Percentiles rank a stretch among this genome's conserved stretches.
Conservation (phyloP, 331 rosid species). For the Erythrophleum ivorense region DNA sequence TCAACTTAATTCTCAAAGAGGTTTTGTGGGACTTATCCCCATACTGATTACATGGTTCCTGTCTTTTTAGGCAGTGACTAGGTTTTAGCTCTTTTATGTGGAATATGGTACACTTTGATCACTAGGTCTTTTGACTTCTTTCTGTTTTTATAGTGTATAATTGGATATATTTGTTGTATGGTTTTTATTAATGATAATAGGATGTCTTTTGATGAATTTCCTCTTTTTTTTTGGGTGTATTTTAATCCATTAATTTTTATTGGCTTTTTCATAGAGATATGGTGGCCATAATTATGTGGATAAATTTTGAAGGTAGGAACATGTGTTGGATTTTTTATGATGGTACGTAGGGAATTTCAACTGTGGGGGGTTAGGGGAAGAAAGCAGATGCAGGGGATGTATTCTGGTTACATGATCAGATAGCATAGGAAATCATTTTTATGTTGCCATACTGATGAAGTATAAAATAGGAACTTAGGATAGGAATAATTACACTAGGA, state of each 20-base stretch:
- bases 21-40: constrained; percentile 18
- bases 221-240: not conserved
- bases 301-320: not conserved
- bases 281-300: not conserved
- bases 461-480: constrained; percentile 3
- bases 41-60: not conserved
- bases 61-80: constrained; percentile 20
- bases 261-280: constrained; percentile 7
- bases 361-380: not conserved
- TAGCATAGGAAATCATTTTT: not conserved
- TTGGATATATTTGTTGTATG: not conserved
- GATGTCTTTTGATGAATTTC: not conserved
- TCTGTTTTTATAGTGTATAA: not conserved
- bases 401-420: not conserved
- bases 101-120: not conserved
- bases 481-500: not conserved
- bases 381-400: not conserved
- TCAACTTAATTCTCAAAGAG: constrained; percentile 3
- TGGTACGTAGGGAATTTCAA: not conserved
- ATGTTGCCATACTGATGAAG: not conserved
- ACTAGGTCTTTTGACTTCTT: not conserved
- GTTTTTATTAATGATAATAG: constrained; percentile 12
- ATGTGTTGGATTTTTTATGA: not conserved
- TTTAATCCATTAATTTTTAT: constrained; percentile 8
- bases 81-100: constrained; percentile 2